These are phyloP conservation scores for Russula compacta DNA, from an alignment of 768 basidiomycete species.

Conservation along the genomic window DNA sequence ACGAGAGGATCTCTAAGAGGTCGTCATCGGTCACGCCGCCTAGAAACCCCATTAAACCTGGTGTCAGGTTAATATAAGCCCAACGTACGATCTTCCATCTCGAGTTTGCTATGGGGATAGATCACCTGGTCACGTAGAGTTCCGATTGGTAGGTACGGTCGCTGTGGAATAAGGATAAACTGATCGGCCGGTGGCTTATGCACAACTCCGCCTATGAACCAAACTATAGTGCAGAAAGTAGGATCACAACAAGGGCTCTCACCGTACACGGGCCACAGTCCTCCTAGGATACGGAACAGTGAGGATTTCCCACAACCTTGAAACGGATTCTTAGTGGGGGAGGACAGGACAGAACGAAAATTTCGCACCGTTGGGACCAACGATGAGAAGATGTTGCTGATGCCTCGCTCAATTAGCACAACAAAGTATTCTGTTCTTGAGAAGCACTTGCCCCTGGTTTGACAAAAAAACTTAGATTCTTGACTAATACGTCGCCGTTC, in stretches of 20 bases:
- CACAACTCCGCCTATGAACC: slow-evolving; percentile 52
- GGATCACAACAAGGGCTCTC: background rate
- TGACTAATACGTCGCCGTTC: slow-evolving; percentile 87
- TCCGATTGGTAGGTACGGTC: slow-evolving; percentile 90
- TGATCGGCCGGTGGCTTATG: slow-evolving; percentile 81
- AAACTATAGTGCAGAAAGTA: background rate
- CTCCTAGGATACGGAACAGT: slow-evolving; percentile 91
- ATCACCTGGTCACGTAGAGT: slow-evolving; percentile 95
- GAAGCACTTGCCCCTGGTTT: slow-evolving; percentile 61
- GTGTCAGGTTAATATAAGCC: background rate
- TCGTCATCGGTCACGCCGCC: slow-evolving; percentile 70
- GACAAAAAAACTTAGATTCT: slow-evolving; percentile 78
- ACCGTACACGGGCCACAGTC: slow-evolving; percentile 84
- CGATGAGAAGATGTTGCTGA: slow-evolving; percentile 84
- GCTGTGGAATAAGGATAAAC: slow-evolving; percentile 92
- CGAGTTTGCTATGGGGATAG: slow-evolving; percentile 77
- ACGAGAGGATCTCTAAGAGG: slow-evolving; percentile 57
- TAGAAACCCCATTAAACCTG: slow-evolving; percentile 21
- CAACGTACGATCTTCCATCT: slow-evolving; percentile 62
- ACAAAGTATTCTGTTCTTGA: background rate
- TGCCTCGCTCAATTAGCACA: background rate
- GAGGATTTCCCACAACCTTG: slow-evolving; percentile 82
- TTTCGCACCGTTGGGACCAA: slow-evolving; percentile 79
- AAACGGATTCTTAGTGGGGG: background rate
- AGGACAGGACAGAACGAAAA: background rate